Evolutionary conservation across 495 filamentous ascomycete species (phyloP), one percentile per base, ranked within the genome.

Genomic region (Penicillium flavigenum): DNA sequence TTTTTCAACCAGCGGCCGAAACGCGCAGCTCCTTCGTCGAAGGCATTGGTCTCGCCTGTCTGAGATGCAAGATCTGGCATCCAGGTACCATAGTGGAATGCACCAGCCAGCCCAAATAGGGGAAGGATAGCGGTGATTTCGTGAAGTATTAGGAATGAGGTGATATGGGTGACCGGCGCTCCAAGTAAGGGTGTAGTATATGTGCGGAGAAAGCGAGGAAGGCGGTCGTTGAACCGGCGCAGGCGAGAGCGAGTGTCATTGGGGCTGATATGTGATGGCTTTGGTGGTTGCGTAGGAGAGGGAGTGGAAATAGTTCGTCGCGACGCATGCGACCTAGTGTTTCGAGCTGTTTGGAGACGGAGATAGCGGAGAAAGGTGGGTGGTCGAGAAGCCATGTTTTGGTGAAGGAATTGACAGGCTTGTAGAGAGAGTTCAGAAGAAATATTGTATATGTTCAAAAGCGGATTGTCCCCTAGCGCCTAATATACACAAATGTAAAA

Each of bases 71-170:
- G 76, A 46, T 72, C 81, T 38, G 71, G 89, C 41, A 89, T 74
- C 82, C 85, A 86, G 56, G 81, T 72, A 3, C 80, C 81, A 61
- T 88, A 88, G 69, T 97, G 89, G 67, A 98, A 96, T 2, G 82
- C 58, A 6, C 79, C 88, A 11, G 87, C 83, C 0, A 98, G 79
- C 0, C 85, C 88, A 27, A 92, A 68, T 0, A 98, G 71, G 1
- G 94, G 92, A 4, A 91, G 59, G 14, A 97, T 71, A 17, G 94
- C 94, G 0, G 94, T 97, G 32, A 95, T 56, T 69, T 98, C 94
- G 77, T 98, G 94, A 0, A 98, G 81, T 41, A 96, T 75, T 10
- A 98, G 74, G 70, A 98, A 98, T 3, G 94, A 83, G 7, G 85
- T 84, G 39, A 96, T 77, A 73, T 96, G 91, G 3, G 89, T 88